Evolutionary conservation across 306 rosid species (phyloP), one percentile per base, ranked within the genome.

Genomic region (Glycine soja): DNA sequence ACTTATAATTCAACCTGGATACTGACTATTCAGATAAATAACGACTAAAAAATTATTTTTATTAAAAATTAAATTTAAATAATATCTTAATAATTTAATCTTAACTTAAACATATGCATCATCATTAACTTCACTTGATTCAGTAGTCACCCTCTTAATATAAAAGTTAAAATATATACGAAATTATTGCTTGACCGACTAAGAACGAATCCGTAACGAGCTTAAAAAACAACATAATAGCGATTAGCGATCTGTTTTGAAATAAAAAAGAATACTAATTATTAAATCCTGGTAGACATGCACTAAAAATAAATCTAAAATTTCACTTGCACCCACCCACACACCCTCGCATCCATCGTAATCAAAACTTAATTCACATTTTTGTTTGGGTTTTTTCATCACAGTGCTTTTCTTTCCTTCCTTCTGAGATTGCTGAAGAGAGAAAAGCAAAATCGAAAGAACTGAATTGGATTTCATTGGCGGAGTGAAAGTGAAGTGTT

Each of bases 241-340:
- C 30, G 46, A 65, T 40, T 3, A n/a, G 52, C 30, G 46, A 65
- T n/a, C 30, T 13, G 24, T 13, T 34, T 40, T 4, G 14, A 34
- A 63, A 4, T 24, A 45, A 70, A 8, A 15, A 15, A 6, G 4
- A 14, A 50, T 15, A 51, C 4, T 32, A 14, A 36, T 36, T 24
- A 63, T 45, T 19, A 46, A 46, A 46, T 45, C 80, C 80, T 59
- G 59, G 46, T 43, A 58, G 57, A 13, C 69, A 13, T 19, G 57
- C 57, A 57, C 43, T 58, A 24, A 45, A 59, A 54, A 7, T 38
- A 38, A 54, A 13, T 32, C 36, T 51, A 53, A 51, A 72, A 72
- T 36, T 19, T 38, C 24, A 19, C 24, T 19, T 19, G 42, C 13
- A 13, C 4, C 46, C 12, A 74, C 24, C 64, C 34, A 56, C 24